Evolutionary conservation across 2,329 filamentous ascomycete genomes (phyloP).

Genomic region (Trichoderma sp.): DNA sequence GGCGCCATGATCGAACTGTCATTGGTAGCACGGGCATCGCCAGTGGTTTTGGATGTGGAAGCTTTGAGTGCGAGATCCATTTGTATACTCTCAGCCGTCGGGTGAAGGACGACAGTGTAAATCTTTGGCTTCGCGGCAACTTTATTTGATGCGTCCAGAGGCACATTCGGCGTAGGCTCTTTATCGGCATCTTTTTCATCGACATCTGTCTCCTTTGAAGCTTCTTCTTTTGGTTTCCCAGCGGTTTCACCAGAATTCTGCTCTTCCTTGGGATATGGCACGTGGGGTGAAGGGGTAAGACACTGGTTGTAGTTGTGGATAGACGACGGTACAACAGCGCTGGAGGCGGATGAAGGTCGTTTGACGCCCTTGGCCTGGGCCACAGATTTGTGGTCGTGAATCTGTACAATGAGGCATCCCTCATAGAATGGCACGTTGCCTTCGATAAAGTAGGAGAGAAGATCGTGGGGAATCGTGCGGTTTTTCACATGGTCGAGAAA

Average conservation of each 20-base stretch:
- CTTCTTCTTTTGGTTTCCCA: constrained; percentile 38
- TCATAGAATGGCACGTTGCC: constrained; percentile 83
- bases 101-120: constrained; percentile 78
- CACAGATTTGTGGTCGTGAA: constrained; percentile 80
- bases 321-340: constrained; percentile 69
- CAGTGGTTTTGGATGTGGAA: constrained; percentile 59
- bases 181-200: constrained; percentile 57
- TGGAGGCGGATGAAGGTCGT: constrained; percentile 51
- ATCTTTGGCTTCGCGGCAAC: constrained; percentile 57
- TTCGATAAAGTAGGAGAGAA: constrained; percentile 73
- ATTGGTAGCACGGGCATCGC: constrained; percentile 33
- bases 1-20: constrained; percentile 49
- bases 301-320: constrained; percentile 91
- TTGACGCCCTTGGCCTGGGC: constrained; percentile 57
- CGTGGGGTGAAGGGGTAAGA: constrained; percentile 84
- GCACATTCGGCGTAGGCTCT: constrained; percentile 48
- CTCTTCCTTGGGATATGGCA: constrained; percentile 67
- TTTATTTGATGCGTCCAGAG: constrained; percentile 41
- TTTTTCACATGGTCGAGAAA: constrained; percentile 73
- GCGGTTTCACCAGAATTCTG: constrained; percentile 31
- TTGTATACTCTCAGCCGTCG: constrained; percentile 73
- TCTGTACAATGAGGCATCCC: constrained; percentile 87
- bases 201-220: constrained; percentile 27
- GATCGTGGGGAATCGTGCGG: constrained; percentile 83
- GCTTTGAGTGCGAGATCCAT: constrained; percentile 75